These are phyloP conservation scores for Peniophora sp. DNA, from an alignment of 1,284 basidiomycete genomes.

Conservation along the genomic window DNA sequence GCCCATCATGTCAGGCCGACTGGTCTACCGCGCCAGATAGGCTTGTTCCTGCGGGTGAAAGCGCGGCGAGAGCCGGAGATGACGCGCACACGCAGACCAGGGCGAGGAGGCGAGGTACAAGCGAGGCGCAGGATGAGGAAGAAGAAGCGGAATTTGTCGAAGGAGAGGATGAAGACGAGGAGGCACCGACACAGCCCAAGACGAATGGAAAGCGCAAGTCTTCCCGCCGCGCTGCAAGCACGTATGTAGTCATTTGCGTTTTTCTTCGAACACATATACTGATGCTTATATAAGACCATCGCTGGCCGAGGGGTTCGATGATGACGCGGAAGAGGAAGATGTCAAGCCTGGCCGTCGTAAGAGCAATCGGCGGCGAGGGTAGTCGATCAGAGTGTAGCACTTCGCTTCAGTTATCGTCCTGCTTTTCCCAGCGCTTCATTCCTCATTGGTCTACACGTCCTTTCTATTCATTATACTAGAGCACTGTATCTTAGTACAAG, in stretches of 20 bases:
- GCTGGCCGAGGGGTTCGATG: neutral
- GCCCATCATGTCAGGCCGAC: conserved; percentile 47
- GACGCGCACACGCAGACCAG: conserved; percentile 24
- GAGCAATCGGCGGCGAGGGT: neutral
- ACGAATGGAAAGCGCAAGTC: conserved; percentile 23
- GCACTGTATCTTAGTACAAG: neutral
- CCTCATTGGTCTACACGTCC: neutral
- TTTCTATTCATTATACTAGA: neutral
- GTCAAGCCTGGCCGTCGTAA: neutral
- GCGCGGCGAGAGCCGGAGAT: conserved; percentile 48
- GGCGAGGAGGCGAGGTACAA: conserved; percentile 19
- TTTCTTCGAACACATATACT: neutral
- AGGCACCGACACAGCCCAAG: conserved; percentile 17
- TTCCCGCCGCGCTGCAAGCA: neutral
- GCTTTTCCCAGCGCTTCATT: no score
- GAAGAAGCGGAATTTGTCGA: conserved; percentile 30
- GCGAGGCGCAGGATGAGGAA: conserved; percentile 15
- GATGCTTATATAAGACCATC: no score
- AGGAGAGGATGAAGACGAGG: conserved; percentile 25
- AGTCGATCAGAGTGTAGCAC: no score
- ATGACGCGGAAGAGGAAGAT: neutral
- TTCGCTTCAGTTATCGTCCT: no score
- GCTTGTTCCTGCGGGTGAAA: conserved; percentile 54
- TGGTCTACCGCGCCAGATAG: conserved; percentile 44
- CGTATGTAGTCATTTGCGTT: neutral